phyloP scores from a whole-genome alignment of 2,329 filamentous ascomycete species.

The Xylariaceae sp. region DNA sequence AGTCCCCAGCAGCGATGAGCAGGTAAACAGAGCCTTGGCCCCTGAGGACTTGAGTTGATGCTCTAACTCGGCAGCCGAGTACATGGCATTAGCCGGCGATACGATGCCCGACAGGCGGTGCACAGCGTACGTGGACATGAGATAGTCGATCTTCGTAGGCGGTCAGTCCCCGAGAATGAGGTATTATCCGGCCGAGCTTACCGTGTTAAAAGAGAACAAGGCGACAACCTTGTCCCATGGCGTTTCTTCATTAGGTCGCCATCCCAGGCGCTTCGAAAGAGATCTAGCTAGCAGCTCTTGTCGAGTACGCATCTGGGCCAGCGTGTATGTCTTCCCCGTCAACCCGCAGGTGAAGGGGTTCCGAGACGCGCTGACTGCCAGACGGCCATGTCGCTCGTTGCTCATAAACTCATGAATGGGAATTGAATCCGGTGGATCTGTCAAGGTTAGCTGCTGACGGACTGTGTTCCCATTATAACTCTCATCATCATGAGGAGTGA shows the following conservation, averaged over 20 bases:
- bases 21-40: constrained; percentile 66
- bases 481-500: background rate
- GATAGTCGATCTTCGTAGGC: constrained; percentile 53
- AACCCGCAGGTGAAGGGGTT: constrained; percentile 71
- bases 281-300: constrained; percentile 61
- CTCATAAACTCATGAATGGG: constrained; percentile 68
- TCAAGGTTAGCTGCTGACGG: background rate
- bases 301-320: constrained; percentile 58
- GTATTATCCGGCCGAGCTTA: constrained; percentile 22
- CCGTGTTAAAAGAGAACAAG: constrained; percentile 68
- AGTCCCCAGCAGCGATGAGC: constrained; percentile 56
- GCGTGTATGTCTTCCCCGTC: constrained; percentile 59
- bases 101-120: constrained; percentile 65
- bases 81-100: constrained; percentile 66
- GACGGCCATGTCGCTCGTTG: constrained; percentile 61
- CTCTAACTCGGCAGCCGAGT: constrained; percentile 61
- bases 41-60: constrained; percentile 63
- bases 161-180: background rate
- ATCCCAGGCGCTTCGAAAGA: constrained; percentile 63
- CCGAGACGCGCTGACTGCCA: constrained; percentile 54
- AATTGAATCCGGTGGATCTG: constrained; percentile 56
- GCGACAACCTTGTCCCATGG: constrained; percentile 75
- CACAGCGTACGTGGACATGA: constrained; percentile 63
- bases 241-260: constrained; percentile 62
- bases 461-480: background rate